These are phyloP conservation scores for Adansonia rubrostipa DNA, from an alignment of 441 rosid genomes.

Conservation along the genomic window DNA sequence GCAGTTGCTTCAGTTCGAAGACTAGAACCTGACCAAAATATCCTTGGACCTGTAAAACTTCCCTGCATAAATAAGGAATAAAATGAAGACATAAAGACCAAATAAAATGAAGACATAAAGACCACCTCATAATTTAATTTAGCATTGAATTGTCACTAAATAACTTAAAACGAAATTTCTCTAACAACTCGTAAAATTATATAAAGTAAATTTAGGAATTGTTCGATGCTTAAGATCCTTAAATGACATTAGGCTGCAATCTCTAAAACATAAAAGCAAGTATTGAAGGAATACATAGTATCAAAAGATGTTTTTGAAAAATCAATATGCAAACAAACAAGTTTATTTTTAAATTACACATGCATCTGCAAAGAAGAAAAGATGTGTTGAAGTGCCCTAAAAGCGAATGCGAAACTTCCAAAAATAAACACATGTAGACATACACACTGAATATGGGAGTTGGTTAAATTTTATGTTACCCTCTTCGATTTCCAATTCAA, in stretches of 20 bases:
- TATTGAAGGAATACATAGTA: neutral
- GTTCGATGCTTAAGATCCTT: neutral
- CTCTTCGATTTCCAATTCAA: neutral
- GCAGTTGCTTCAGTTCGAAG: slow-evolving; percentile 99
- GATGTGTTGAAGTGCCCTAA: neutral
- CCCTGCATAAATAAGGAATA: slow-evolving; percentile 87
- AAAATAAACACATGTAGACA: neutral
- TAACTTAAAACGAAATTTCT: slow-evolving; percentile 4
- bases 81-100: slow-evolving; percentile 50
- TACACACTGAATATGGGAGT: neutral
- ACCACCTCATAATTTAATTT: slow-evolving; percentile 37
- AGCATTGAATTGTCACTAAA: slow-evolving; percentile 14
- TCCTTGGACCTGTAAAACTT: slow-evolving; percentile 97
- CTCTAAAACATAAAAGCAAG: neutral
- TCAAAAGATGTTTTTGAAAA: neutral
- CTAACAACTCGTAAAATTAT: slow-evolving; percentile 1
- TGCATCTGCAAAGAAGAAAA: neutral
- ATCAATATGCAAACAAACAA: neutral
- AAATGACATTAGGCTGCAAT: neutral
- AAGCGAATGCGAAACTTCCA: neutral
- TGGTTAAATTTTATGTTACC: neutral
- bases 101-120: slow-evolving; percentile 51
- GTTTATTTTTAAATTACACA: neutral
- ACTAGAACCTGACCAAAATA: slow-evolving; percentile 98
- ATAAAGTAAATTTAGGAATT: neutral